Evolutionary conservation across 1,284 basidiomycete species (phyloP), one percentile per base, ranked within the genome.

Genomic region (Ceratobasidium theobromae): DNA sequence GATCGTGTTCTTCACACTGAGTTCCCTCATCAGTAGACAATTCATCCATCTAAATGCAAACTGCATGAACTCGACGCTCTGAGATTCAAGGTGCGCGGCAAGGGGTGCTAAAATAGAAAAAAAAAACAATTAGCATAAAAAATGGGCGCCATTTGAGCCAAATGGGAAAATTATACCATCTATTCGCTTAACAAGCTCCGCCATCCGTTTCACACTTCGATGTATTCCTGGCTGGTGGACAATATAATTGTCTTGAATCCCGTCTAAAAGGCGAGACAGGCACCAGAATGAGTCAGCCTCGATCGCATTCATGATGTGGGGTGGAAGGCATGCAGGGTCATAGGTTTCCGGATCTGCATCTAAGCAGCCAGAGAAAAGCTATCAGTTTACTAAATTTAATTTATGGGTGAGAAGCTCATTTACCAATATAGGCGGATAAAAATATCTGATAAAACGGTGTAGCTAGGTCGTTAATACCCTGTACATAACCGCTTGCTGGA

Each of bases 41-140:
- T 98, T 98, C 92, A 98, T 97, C 95, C 95, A 98, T 53, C 95
- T 82, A 78, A 98, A 98, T 41, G 95, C 94, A 71, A 98, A 98
- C 75, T 98, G 95, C 87, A 98, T 96, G 74, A 96, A 98, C 78
- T 98, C 94, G 71, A 98, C 94, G 72, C 91, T 91, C 76, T 98
- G 88, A 12, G 86, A 80, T 69, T 89, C 88, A 38, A 98, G 82
- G 77, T 98, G 95, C 1, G 84, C 78, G 3, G 87, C 83, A 16
- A 98, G 81, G 0, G 91, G 90, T 21, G 88, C 91, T 94, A 69
- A 40, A 12, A 48, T 45, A 35, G 12, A 25, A 25, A 40, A 16
- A 4, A 35, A 53, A n/a, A 9, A 12, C 32, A 30, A 16, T 11
- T 43, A 6, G 45, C 55, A 14, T 57, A 43, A 49, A 21, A 12